Base-by-base conservation (phyloP, 2,329 filamentous ascomycete genomes). In the Alternaria burnsii region DNA sequence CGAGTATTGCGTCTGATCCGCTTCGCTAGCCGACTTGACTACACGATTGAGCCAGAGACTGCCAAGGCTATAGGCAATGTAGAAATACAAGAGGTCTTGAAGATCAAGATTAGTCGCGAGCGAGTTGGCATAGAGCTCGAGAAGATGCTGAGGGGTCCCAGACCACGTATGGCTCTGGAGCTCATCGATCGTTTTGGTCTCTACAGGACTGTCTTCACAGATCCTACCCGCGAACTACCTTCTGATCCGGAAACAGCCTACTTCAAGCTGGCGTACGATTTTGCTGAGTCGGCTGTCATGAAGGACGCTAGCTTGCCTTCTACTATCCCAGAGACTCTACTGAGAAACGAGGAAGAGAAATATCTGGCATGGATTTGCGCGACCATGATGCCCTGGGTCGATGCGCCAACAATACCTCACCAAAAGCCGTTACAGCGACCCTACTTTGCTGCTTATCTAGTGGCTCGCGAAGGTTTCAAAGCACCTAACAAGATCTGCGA, bases 61-160 rank as follows among this genome's bases (percentile, higher is more conserved):
- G 87, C 91, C 71, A 74, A 82, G 42, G 89, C 87, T 24, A 99
- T 99, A 94, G 85, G 85, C 12, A 85, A 97, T 66, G 75, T 81
- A n/a, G 84, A 86, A n/a, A 95, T 99, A 50, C 86, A 94, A 59
- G 83, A 89, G 11, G 91, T 92, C 4, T 82, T 99, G n/a, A 88
- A 86, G 51, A 78, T 90, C 30, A 99, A 99, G 77, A 98, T 99
- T 68, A 97, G 92, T 72, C 88, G 93, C 55, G 95, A 99, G 78
- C 86, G 95, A 58, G 89, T 99, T 2, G 92, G 93, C 0, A 86
- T 90, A 4, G 95, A 99, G 76, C 72, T 97, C 4, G 91, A 94
- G 73, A 98, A 98, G 83, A 97, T 97, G 89, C 82, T 98, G 18
- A 90, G 88, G 78, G 88, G 85, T 34, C 84, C 86, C 11, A 82